Base-by-base conservation (phyloP, 345 rosid genomes). In the Citropsis articulata region DNA sequence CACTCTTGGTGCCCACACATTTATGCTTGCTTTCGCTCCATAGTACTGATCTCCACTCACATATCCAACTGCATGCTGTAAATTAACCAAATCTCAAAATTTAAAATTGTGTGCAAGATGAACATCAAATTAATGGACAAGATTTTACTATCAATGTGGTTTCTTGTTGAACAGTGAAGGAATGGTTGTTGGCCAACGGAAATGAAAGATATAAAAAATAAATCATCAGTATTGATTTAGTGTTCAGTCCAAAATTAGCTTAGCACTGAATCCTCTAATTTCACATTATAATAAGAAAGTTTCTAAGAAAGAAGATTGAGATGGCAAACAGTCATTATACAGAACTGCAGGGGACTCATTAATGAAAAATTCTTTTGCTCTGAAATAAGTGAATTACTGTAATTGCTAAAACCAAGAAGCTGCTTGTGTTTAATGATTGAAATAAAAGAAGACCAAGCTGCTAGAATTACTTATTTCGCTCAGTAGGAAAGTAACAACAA, bases 11-110 rank as follows among this genome's bases (percentile, higher is more conserved):
- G 95, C 84, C 99, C 99, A 96, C 61, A 96, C 99, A 81, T 94
- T 96, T 69, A 96, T 93, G 82, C 95, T 92, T 2, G 98, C 99
- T 81, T 94, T 96, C 71, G 98, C 99, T 78, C 99, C 99, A 63
- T 92, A 96, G 71, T 92, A 96, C 78, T 91, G 90, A 19, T 85
- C 93, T 40, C 99, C 99, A 35, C 64, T 85, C 79, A 90, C 97
- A 80, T 90, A 96, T 72, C 97, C 99, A 40, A 96, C 98, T 75
- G 99, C 98, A 83, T 96, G 99, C 99, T 96, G 89, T 78, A 63
- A 24, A 25, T 69, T 28, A 45, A 13, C 50, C 50, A 69, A 14
- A n/a, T 9, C 18, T 69, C 2, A 40, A 56, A 55, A 7, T 60
- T 8, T 13, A 45, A 45, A 45, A 45, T 45, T 12, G 16, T 45